phyloP scores from a whole-genome alignment of 805 yeast genomes.

The Hanseniaspora opuntiae region DNA sequence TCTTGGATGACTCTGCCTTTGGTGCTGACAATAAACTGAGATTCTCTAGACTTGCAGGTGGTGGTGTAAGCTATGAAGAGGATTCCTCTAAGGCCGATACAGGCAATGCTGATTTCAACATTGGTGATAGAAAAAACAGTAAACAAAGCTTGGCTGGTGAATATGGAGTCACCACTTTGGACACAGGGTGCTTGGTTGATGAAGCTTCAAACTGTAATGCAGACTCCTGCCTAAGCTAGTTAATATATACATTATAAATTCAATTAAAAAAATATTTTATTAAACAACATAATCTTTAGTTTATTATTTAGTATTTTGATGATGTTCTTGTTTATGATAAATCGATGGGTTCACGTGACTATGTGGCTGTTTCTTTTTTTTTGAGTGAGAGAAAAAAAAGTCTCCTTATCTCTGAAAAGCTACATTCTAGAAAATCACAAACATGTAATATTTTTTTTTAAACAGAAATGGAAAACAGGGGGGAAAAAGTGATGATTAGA shows the following conservation, averaged over 20 bases:
- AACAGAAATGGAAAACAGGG: too few relatives aligned
- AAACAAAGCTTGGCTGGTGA: conserved; percentile 18
- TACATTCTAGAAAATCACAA: background rate
- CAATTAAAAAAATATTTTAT: background rate
- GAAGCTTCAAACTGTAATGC: conserved; percentile 41
- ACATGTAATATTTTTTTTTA: background rate
- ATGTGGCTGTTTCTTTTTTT: too few relatives aligned
- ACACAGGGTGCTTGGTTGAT: conserved; percentile 36
- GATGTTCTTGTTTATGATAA: too few relatives aligned
- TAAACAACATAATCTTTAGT: too few relatives aligned
- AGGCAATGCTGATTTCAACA: conserved; percentile 6
- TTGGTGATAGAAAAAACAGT: conserved; percentile 1
- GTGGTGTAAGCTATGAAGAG: conserved; percentile 16
- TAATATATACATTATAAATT: background rate
- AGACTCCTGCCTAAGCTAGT: conserved; percentile 25
- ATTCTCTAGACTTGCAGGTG: conserved; percentile 26
- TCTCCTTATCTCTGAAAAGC: background rate
- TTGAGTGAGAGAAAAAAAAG: background rate
- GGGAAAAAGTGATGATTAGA: too few relatives aligned
- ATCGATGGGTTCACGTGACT: too few relatives aligned
- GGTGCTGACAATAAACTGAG: conserved; percentile 25
- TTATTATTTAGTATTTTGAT: too few relatives aligned
- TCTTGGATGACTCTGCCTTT: conserved; percentile 28
- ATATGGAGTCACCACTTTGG: conserved; percentile 25
- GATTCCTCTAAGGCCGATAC: conserved; percentile 8